Conservation (phyloP, 108 stramenopile genomes). For the Skeletonema marinoi region DNA sequence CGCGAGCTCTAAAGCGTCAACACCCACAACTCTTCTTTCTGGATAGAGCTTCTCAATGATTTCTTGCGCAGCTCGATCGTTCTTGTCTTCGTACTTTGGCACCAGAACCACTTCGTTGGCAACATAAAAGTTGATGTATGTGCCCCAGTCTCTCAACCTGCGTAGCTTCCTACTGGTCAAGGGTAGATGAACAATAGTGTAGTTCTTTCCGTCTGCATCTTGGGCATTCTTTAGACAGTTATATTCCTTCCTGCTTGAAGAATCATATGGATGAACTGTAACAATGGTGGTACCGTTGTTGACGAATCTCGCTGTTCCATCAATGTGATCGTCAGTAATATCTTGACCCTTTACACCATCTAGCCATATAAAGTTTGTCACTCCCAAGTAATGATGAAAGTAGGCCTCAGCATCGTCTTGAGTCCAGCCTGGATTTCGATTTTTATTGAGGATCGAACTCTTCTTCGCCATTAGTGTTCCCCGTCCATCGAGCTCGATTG, state of each 20-base stretch:
- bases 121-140: slow-evolving; percentile 53
- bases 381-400: slow-evolving; percentile 44
- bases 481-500: slow-evolving; percentile 50
- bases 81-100: slow-evolving; percentile 44
- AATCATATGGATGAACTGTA: slow-evolving; percentile 28
- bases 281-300: slow-evolving; percentile 46
- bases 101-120: slow-evolving; percentile 49
- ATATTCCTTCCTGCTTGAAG: slow-evolving; percentile 30
- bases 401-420: slow-evolving; percentile 47
- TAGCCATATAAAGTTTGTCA: slow-evolving; percentile 55
- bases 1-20: slow-evolving; percentile 21
- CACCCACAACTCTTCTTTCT: slow-evolving; percentile 14
- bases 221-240: slow-evolving; percentile 31
- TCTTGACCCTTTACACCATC: slow-evolving; percentile 38
- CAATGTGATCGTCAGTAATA: slow-evolving; percentile 57
- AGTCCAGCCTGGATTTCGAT: slow-evolving; percentile 49
- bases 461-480: slow-evolving; percentile 59
- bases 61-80: slow-evolving; percentile 32
- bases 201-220: slow-evolving; percentile 34
- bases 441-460: slow-evolving; percentile 45
- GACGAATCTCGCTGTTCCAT: slow-evolving; percentile 54
- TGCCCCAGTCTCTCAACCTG: slow-evolving; percentile 29
- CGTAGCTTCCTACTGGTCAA: slow-evolving; percentile 21
- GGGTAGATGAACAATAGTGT: slow-evolving; percentile 44
- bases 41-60: slow-evolving; percentile 22